Base-by-base conservation (phyloP, 2,329 filamentous ascomycete species). In the Fusarium goolgardi region DNA sequence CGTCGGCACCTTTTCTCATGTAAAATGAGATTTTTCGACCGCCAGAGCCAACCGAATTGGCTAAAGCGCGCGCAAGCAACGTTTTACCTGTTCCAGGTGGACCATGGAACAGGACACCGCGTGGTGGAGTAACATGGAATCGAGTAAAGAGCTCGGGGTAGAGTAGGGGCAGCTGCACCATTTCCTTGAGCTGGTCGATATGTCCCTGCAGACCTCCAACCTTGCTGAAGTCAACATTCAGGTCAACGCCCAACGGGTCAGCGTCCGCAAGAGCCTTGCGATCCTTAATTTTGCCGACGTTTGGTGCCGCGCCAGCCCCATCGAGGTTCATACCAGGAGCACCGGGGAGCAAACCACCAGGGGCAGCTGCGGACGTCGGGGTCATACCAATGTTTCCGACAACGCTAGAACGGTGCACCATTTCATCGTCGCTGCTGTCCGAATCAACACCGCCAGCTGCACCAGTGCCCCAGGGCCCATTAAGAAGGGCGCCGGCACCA, bases 1-100 rank as follows among this genome's bases (percentile, higher is more conserved):
- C 94, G 85, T 99, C 96, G 25, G 96, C 96, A 76, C 96, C 96
- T 80, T 99, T 99, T 63, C 96, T 91, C 96, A 99, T 99, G 80
- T 98, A 99, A 74, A 99, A 99, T 0, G 94, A 98, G 67, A 99
- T 96, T 78, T 98, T 98, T 70, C 91, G 90, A 23, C 95, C 95
- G 50, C 95, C 91, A 15, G 91, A 89, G 67, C 93, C 94, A 61
- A 97, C 91, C 64, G 92, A 96, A 57, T 96, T 96, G 50, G 96
- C 94, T 46, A 99, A 84, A 41, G 96, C 96, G 74, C 96, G 89
- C 53, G 96, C 96, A 63, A 99, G 87, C n/a, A 99, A 84, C 15
- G 96, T 99, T 82, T 97, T 99, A 85, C 96, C 96, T 18, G 96
- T 99, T 78, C 96, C 96, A 7, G 96, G 96, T 55, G 96, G 96